Evolutionary conservation across 352 stramenopile genomes (phyloP).

Genomic region (Phytophthora macrochlamydospora): DNA sequence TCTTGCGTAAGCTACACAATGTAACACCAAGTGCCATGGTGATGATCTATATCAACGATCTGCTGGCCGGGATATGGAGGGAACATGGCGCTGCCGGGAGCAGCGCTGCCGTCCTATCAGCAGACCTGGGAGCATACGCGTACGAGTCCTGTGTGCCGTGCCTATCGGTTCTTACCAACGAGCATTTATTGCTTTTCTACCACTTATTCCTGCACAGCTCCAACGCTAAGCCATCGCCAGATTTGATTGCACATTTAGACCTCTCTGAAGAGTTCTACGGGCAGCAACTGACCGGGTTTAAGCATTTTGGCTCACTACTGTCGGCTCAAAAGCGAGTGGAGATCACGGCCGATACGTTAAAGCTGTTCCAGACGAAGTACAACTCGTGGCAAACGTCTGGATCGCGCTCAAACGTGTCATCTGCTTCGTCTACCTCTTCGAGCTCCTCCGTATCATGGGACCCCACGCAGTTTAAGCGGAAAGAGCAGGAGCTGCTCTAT

Average conservation of each 20-base stretch:
- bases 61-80: constrained; percentile 49
- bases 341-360: constrained; percentile 49
- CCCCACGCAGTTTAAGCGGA: constrained; percentile 27
- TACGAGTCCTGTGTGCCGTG: constrained; percentile 74
- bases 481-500: constrained; percentile 43
- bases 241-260: constrained; percentile 27
- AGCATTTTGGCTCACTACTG: constrained; percentile 47
- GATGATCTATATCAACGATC: constrained; percentile 66
- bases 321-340: constrained; percentile 54
- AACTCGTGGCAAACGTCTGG: constrained; percentile 39
- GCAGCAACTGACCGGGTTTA: constrained; percentile 36
- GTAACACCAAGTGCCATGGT: constrained; percentile 68
- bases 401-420: constrained; percentile 35
- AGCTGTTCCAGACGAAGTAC: constrained; percentile 51
- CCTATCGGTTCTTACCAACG: constrained; percentile 61
- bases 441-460: constrained; percentile 37
- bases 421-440: constrained; percentile 32
- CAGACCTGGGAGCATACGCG: constrained; percentile 62
- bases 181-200: constrained; percentile 74
- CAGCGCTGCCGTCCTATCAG: constrained; percentile 18
- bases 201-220: constrained; percentile 46
- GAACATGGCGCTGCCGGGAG: constrained; percentile 33
- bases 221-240: constrained; percentile 14
- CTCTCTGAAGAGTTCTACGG: constrained; percentile 61
- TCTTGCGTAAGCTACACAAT: constrained; percentile 70